Conservation (phyloP, 768 basidiomycete genomes). For the Erythrobasidium yunnanense region DNA sequence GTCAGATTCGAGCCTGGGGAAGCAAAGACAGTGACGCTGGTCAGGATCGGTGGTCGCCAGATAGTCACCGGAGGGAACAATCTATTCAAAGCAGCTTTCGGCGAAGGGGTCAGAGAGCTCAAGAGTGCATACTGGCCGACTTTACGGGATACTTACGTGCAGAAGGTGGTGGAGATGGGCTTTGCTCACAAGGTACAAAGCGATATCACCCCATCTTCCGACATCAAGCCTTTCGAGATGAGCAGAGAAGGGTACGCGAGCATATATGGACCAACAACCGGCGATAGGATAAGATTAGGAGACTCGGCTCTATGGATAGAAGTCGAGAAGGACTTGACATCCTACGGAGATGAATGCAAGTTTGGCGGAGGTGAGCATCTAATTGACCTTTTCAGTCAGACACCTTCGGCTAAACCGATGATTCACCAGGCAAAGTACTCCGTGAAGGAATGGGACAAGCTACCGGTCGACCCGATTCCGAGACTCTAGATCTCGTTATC, state of each 20-base stretch:
- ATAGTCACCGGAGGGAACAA: conserved; percentile 55
- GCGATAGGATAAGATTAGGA: conserved; percentile 75
- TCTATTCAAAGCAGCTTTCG: conserved; percentile 4
- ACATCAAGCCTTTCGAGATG: conserved; percentile 44
- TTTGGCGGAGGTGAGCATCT: conserved; percentile 69
- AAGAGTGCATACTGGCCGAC: background rate
- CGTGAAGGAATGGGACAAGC: conserved; percentile 96
- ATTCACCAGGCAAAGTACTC: conserved; percentile 64
- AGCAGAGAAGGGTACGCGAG: conserved; percentile 66
- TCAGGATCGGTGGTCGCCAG: conserved; percentile 61
- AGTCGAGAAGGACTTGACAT: conserved; percentile 77
- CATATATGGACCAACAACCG: conserved; percentile 91
- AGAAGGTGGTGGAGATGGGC: conserved; percentile 1
- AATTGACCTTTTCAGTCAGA: background rate
- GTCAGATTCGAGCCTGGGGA: conserved; percentile 95
- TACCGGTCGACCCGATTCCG: conserved; percentile 55
- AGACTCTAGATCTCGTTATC: conserved; percentile 79
- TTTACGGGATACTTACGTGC: background rate
- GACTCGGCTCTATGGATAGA: conserved; percentile 85
- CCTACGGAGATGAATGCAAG: conserved; percentile 93
- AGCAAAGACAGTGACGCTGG: conserved; percentile 67
- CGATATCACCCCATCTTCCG: conserved; percentile 43
- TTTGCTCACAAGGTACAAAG: conserved; percentile 48
- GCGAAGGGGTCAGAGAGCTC: background rate
- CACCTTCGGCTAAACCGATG: background rate